Evolutionary conservation across 495 filamentous ascomycete genomes (phyloP), one percentile per base, ranked within the genome.

Genomic region (Neurospora pannonica): DNA sequence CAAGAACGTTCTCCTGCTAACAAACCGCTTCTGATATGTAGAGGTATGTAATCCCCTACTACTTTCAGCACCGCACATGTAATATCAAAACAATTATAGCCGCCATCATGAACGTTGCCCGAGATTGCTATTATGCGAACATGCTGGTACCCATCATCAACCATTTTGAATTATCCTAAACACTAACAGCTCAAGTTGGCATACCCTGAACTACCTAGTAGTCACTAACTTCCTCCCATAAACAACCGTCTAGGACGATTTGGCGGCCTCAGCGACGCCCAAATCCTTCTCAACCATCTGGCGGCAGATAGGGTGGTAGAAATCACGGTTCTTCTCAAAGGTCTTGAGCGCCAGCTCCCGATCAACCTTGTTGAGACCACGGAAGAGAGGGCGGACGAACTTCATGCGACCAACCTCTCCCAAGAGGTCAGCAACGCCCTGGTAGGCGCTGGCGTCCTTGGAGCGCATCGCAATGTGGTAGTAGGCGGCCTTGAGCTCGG

Each of bases 221-320:
- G 7, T 67, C 54, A 19, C 54, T 19, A 8, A 67, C 54, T 34
- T 67, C 54, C 15, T 17, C 28, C 54, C 6, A 34, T 34, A 7
- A 19, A 67, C 31, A 67, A 19, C 54, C 54, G 31, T 8, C 54
- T 9, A 34, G 19, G 31, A 62, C 24, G 54, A 34, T 9, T 54
- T 43, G 15, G 38, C 37, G 4, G 37, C 46, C 71, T 76, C 74
- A 10, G 72, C 76, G 62, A 86, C 38, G 0, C 85, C 85, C 19
- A 97, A 84, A 82, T 97, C 93, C 85, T 97, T 97, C 84, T 93
- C 92, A 34, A 96, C 88, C 86, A 92, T 88, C 21, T 85, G 88
- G 72, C 91, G 88, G 79, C 95, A 97, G 75, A 98, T 99, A 15
- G 96, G 96, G 81, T 98, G 95, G 80, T 99, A 99, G 78, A 98